Evolutionary conservation across 225 moss, liverwort and hornwort species (phyloP), one percentile per base, ranked within the genome.

Genomic region (Ulota crispa): DNA sequence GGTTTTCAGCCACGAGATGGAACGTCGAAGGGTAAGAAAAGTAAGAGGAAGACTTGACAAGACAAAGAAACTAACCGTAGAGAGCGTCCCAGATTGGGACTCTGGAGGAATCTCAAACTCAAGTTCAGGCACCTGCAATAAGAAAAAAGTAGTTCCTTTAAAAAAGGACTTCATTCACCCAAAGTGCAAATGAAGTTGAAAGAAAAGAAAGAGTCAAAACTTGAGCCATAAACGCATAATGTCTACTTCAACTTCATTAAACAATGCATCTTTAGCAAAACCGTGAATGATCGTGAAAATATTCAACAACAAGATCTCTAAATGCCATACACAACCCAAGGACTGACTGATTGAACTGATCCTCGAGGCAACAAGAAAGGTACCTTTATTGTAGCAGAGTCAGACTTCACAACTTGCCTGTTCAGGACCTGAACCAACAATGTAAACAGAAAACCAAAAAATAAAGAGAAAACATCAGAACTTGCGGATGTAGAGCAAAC

Each of bases 331-430:
- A 73, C 52, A 85, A 45, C 52, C 56, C 26, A 72, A 77, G 30
- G 20, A 50, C 32, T 59, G 4, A 37, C 39, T 72, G 9, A n/a
- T 53, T 28, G 60, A 80, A 54, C 12, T 54, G 1, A 52, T 41
- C 43, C 21, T 72, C 16, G 0, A 41, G 68, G 50, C 23, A 77
- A 19, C 70, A 57, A 81, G 52, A 73, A 56, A 39, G 16, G 28
- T 83, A 95, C 94, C 94, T 86, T 93, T 68, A 96, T 91, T 63
- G 91, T 89, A 57, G 94, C 94, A 70, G 86, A 86, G 70, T 96
- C 92, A 18, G 96, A 93, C 86, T 96, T 96, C 75, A 96, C 93
- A 86, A 96, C 93, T 88, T 94, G 96, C 79, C 94, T 81, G 78
- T 96, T 93, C 18, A 96, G 82, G 28, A 93, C 89, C 95, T 95